phyloP scores from a whole-genome alignment of 2,329 filamentous ascomycete species.

The Huntiella moniliformis region DNA sequence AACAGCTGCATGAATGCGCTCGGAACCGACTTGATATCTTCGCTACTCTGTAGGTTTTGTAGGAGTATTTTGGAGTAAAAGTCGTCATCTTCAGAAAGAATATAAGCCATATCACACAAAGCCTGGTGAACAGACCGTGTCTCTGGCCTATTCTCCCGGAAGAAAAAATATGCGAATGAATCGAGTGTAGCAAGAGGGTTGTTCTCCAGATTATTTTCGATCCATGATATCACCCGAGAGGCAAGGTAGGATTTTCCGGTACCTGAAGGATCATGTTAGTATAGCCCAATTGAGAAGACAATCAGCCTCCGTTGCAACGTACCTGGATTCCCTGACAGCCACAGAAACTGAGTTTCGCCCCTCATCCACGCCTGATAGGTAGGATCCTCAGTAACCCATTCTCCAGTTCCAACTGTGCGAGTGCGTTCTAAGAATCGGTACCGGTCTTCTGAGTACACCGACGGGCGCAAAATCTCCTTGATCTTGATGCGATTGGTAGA shows the following conservation, averaged over 20 bases:
- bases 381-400: conserved; percentile 26
- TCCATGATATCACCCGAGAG: conserved; percentile 25
- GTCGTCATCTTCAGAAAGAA: conserved; percentile 27
- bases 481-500: conserved; percentile 21
- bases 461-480: conserved; percentile 23
- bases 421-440: conserved; percentile 23
- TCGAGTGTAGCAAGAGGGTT: conserved; percentile 12
- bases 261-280: conserved; percentile 14
- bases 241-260: conserved; percentile 29
- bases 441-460: conserved; percentile 24
- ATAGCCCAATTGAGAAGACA: not conserved
- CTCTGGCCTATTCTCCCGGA: conserved; percentile 27
- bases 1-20: conserved; percentile 26
- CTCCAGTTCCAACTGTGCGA: conserved; percentile 24
- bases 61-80: conserved; percentile 25
- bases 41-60: conserved; percentile 18
- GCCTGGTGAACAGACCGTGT: conserved; percentile 27
- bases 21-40: conserved; percentile 25
- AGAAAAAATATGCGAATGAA: conserved; percentile 28
- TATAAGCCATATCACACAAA: conserved; percentile 27
- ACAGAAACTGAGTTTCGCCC: conserved; percentile 23
- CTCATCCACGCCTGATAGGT: conserved; percentile 22
- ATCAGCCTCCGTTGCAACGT: conserved; percentile 5
- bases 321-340: conserved; percentile 26
- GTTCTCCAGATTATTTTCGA: conserved; percentile 19